Evolutionary conservation across 164 flowering plant species (phyloP), one percentile per base, ranked within the genome.

Genomic region (Piper longum): DNA sequence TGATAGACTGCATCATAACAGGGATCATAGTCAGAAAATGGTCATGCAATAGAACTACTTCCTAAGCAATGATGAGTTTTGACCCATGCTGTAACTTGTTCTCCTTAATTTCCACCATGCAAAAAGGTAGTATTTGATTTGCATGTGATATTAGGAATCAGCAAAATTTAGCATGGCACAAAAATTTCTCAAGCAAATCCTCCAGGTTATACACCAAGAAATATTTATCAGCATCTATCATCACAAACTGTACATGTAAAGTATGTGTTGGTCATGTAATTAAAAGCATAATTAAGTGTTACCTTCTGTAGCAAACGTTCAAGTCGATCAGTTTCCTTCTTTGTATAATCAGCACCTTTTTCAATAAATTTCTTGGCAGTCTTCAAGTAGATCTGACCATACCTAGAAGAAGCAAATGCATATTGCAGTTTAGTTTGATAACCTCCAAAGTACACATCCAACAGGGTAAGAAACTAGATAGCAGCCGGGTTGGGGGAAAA

Each of bases 291-390:
- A 48, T 9, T 48, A 41, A 60, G 7, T 36, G 4, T 66, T 70
- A 93, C 96, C 97, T 90, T 90, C 17, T 83, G 83, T 65, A 89
- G 88, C 44, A 93, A 81, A 73, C 96, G 97, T n/a, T 84, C 78
- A 17, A 93, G 78, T 43, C 99, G 76, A 65, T 74, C 80, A 42
- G 74, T 78, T 72, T 93, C 97, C 43, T 85, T 93, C 72, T 79
- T 86, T 42, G 88, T 84, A 74, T 90, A 93, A 60, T 84, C 97
- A 69, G 83, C 41, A 59, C 97, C 99, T 64, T 85, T 90, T 44
- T 76, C 84, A 73, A 82, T 41, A 62, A 72, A 72, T 60, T 66
- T 85, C 77, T 90, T 84, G 39, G 97, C 95, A 68, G 81, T 81
- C 72, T 88, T 93, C 69, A 78, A 52, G 69, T 93, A 93, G 62